Percentiles rank a stretch among this genome's conserved stretches.
phyloP scores from a whole-genome alignment of 768 basidiomycete genomes.

The Phylloporus sp. region DNA sequence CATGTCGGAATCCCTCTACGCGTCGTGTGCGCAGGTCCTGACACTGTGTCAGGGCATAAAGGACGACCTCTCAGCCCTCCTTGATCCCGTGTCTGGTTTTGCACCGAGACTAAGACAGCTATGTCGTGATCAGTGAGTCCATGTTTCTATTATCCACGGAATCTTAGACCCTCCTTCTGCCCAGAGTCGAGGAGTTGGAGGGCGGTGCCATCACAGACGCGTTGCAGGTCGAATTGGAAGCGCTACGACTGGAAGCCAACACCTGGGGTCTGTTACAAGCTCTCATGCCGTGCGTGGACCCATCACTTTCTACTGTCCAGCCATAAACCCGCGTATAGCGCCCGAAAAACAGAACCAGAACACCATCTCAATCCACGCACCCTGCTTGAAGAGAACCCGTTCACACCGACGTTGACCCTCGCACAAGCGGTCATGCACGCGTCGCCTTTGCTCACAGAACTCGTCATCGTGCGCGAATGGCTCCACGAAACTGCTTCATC shows the following conservation, averaged over 20 bases:
- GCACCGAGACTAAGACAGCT: constrained; percentile 57
- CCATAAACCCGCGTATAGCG: constrained; percentile 35
- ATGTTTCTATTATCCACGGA: not conserved
- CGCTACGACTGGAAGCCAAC: constrained; percentile 68
- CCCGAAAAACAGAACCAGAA: constrained; percentile 60
- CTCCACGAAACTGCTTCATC: constrained; percentile 70
- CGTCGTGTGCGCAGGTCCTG: constrained; percentile 67
- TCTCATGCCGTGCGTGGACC: constrained; percentile 60
- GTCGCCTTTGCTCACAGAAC: constrained; percentile 67
- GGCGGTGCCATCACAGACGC: constrained; percentile 34
- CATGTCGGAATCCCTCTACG: constrained; percentile 45
- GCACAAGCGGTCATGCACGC: constrained; percentile 69
- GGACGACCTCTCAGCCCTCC: constrained; percentile 54
- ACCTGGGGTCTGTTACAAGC: constrained; percentile 82
- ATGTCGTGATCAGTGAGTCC: constrained; percentile 55
- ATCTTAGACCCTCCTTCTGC: constrained; percentile 1
- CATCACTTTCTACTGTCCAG: not conserved
- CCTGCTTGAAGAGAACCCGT: constrained; percentile 69
- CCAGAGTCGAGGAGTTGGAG: constrained; percentile 54
- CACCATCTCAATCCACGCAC: constrained; percentile 46
- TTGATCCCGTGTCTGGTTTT: constrained; percentile 66
- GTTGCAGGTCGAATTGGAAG: constrained; percentile 53
- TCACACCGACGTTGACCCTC: constrained; percentile 73
- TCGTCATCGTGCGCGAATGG: constrained; percentile 85
- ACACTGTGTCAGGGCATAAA: constrained; percentile 51